Evolutionary conservation across 768 basidiomycete genomes (phyloP).

Genomic region (Russula ochroleuca): DNA sequence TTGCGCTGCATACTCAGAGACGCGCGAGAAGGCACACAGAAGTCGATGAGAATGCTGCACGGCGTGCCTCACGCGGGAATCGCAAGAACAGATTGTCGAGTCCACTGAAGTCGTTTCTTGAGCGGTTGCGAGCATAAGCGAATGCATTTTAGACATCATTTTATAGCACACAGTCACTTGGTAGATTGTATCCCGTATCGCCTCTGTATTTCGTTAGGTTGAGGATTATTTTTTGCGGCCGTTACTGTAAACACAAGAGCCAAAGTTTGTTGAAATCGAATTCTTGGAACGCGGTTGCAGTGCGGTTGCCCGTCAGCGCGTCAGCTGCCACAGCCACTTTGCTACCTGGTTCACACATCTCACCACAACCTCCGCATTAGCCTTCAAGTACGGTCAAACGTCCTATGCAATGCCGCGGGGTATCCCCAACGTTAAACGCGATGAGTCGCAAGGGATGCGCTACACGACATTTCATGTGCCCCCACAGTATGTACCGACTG

Average conservation of each 20-base stretch:
- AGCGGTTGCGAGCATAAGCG: slow-evolving; percentile 18
- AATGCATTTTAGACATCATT: neutral
- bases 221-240: neutral
- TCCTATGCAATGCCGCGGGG: slow-evolving; percentile 66
- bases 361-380: neutral
- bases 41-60: slow-evolving; percentile 23
- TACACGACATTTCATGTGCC: slow-evolving; percentile 83
- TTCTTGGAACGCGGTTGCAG: neutral
- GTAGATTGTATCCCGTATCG: neutral
- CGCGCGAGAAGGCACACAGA: slow-evolving; percentile 9
- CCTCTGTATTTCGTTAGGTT: neutral
- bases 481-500: slow-evolving; percentile 36
- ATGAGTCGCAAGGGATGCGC: slow-evolving; percentile 70
- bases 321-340: neutral
- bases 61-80: slow-evolving; percentile 16
- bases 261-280: too few species aligned
- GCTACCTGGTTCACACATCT: neutral
- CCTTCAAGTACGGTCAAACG: slow-evolving; percentile 5
- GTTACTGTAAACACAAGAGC: slow-evolving; percentile 2
- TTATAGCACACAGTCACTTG: neutral
- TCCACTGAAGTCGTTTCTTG: slow-evolving; percentile 26
- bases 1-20: slow-evolving; percentile 8
- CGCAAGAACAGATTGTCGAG: slow-evolving; percentile 24
- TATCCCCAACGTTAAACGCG: slow-evolving; percentile 72
- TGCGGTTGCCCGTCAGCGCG: neutral